Evolutionary conservation across 345 rosid species (phyloP), one percentile per base, ranked within the genome.

Genomic region (Euclidium syriacum): DNA sequence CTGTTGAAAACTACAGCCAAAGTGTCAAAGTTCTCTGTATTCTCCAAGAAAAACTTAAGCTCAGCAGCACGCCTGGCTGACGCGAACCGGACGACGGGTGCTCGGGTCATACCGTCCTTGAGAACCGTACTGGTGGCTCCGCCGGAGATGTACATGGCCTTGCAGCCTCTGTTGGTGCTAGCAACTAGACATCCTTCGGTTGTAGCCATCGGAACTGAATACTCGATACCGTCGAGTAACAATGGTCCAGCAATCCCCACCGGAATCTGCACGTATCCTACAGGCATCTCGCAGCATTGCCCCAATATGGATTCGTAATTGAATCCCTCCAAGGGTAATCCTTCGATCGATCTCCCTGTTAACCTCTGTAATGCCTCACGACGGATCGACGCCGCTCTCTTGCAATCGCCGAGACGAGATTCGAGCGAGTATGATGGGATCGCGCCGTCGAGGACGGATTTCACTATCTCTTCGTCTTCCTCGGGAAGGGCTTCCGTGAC

Each of bases 261-360:
- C 1, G 97, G 97, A 36, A 92, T 80, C 83, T 89, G 98, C 48
- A 94, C 81, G 46, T 90, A 90, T 0, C 99, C 99, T 0, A 90
- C 83, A 9, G 97, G 99, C 97, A 90, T 90, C 79, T 94, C 99
- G 39, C 99, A 94, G 72, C 99, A 94, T 76, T 87, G 97, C 10
- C 94, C 95, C 62, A 92, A 69, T n/a, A 89, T 82, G 2, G 95
- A 81, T 5, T 77, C 84, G 67, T 89, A 92, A 62, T 87, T 88
- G 42, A 94, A 87, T 5, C 97, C 99, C 9, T 90, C 88, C 29
- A 84, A 35, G 2, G 97, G 96, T 26, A 94, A 58, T 5, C 96
- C 99, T 47, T 78, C 74, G 2, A 94, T 39, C 9, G 97, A 84
- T 65, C 89, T 79, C 48, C 96, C 96, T 0, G 83, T 83, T 19